Evolutionary conservation across 805 yeast genomes (phyloP).

Genomic region (Cyberlindnera lachancei): DNA sequence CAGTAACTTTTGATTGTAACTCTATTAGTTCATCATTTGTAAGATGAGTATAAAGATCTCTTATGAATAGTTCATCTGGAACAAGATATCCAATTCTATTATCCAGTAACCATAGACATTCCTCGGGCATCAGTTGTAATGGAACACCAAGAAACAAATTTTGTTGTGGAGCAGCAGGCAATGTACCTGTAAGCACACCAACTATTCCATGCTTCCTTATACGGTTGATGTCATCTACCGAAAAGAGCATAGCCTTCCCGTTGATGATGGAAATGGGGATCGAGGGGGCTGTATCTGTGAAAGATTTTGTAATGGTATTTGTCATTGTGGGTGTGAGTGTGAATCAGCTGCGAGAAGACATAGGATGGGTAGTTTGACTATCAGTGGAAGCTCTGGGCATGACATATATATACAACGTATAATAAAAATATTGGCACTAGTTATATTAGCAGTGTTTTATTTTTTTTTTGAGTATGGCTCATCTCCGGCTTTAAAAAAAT

Average conservation of each 20-base stretch:
- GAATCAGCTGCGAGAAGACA: too few relatives aligned
- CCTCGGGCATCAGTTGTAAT: conserved; percentile 63
- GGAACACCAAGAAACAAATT: conserved; percentile 85
- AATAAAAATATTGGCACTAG: too few relatives aligned
- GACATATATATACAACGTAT: too few relatives aligned
- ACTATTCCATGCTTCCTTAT: conserved; percentile 59
- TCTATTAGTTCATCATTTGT: conserved; percentile 10
- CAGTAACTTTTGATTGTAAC: conserved; percentile 8
- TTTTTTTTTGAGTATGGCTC: too few relatives aligned
- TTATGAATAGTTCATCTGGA: conserved; percentile 31
- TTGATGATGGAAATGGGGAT: conserved; percentile 26
- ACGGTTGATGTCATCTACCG: conserved; percentile 40
- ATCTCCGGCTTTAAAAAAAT: too few relatives aligned
- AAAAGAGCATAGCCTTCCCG: conserved; percentile 49
- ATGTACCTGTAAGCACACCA: conserved; percentile 77
- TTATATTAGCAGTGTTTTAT: too few relatives aligned
- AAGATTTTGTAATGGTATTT: too few relatives aligned
- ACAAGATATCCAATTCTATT: conserved; percentile 33
- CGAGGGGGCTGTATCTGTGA: conserved; percentile 1
- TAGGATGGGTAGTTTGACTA: too few relatives aligned
- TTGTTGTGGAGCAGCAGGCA: conserved; percentile 91
- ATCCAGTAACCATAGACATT: conserved; percentile 56
- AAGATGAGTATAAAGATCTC: conserved; percentile 8
- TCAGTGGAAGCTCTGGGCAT: too few relatives aligned
- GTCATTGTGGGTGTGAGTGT: too few relatives aligned